A percentile compares a stretch with the other conserved stretches of the same genome.
Conservation (phyloP, 2,329 filamentous ascomycete species). For the Colletotrichum sp. region DNA sequence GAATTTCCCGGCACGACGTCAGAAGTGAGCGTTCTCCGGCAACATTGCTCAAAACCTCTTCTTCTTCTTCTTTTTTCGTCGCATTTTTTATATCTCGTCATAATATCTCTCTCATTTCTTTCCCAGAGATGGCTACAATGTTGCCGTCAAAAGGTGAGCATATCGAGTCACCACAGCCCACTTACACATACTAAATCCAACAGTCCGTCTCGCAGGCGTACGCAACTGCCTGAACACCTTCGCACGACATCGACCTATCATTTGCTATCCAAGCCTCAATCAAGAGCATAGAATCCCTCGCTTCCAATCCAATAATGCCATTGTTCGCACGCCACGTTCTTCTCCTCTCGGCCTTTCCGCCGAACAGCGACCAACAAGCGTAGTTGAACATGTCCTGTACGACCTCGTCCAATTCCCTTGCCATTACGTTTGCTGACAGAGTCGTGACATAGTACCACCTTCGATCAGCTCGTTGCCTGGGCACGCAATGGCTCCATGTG, state of each 20-base stretch:
- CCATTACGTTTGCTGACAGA: neutral
- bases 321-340: accelerated
- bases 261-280: accelerated
- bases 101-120: too few species aligned
- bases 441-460: conserved; percentile 64
- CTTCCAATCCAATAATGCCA: neutral
- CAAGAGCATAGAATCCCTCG: accelerated
- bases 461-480: conserved; percentile 85
- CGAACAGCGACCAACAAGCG: neutral
- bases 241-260: neutral
- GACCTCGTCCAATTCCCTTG: neutral
- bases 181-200: neutral
- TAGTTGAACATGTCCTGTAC: neutral
- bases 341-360: neutral
- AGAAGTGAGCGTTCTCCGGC: neutral
- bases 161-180: accelerated
- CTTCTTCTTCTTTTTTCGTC: neutral
- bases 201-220: neutral
- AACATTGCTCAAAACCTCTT: neutral
- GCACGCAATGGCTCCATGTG: conserved; percentile 83
- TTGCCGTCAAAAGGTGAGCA: neutral
- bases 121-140: neutral
- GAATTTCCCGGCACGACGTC: neutral
- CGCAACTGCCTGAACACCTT: neutral
- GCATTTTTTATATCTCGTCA: too few species aligned